Evolutionary conservation across 108 stramenopile genomes (phyloP).

Genomic region (Skeletonema menzelii): DNA sequence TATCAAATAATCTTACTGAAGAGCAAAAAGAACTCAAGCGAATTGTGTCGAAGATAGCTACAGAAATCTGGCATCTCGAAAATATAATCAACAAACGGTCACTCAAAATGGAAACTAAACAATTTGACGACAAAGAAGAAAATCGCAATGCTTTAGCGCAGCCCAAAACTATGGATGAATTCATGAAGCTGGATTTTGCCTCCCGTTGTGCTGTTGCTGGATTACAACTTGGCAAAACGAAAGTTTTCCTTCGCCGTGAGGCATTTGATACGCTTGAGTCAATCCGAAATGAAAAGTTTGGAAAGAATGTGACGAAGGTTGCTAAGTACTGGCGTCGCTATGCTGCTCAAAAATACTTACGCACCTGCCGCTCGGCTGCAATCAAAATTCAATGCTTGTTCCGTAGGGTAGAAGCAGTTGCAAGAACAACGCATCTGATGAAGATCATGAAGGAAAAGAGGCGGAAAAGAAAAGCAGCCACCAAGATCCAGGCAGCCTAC

Average conservation of each 20-base stretch:
- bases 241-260: conserved; percentile 72
- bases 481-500: conserved; percentile 35
- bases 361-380: conserved; percentile 6
- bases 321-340: conserved; percentile 42
- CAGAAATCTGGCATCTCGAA: conserved; percentile 44
- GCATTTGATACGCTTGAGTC: conserved; percentile 68
- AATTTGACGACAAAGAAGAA: not conserved
- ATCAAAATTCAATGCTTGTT: conserved; percentile 38
- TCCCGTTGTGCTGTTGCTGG: conserved; percentile 62
- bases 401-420: conserved; percentile 27
- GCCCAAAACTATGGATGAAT: conserved; percentile 42
- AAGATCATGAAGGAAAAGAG: conserved; percentile 25
- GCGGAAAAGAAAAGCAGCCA: conserved; percentile 35
- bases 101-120: conserved; percentile 11
- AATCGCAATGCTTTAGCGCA: conserved; percentile 36
- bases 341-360: conserved; percentile 9
- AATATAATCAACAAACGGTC: conserved; percentile 19
- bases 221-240: conserved; percentile 71
- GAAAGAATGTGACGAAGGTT: conserved; percentile 37
- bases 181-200: conserved; percentile 42
- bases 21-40: conserved; percentile 49
- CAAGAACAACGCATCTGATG: conserved; percentile 30
- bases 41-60: conserved; percentile 44
- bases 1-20: conserved; percentile 32
- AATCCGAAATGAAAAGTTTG: conserved; percentile 48